Evolutionary conservation across 768 basidiomycete species (phyloP).

Genomic region (Crepidotus variabilis): DNA sequence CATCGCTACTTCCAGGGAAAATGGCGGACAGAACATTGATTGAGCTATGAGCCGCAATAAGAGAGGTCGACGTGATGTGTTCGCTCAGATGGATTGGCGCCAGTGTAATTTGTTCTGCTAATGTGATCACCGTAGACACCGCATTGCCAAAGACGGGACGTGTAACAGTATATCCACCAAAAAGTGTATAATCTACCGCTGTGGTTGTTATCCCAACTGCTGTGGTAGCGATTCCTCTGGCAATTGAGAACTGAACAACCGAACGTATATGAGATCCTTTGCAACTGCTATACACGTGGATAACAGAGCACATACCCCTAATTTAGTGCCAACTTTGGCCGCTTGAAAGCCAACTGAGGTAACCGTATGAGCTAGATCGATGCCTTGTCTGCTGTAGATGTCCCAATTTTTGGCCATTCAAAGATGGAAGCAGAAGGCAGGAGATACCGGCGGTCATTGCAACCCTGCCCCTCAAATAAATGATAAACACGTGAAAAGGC

Average conservation of each 20-base stretch:
- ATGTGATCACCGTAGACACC: constrained; percentile 55
- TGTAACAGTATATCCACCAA: constrained; percentile 57
- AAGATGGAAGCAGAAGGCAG: neutral
- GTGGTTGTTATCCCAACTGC: constrained; percentile 56
- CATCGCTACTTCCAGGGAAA: constrained; percentile 73
- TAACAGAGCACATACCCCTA: constrained; percentile 51
- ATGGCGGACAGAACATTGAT: constrained; percentile 70
- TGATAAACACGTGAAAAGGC: too few species aligned
- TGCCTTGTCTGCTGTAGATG: constrained; percentile 49
- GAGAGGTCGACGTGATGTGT: constrained; percentile 70
- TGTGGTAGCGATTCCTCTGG: constrained; percentile 55
- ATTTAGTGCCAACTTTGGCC: constrained; percentile 61
- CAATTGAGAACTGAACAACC: constrained; percentile 76
- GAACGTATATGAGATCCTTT: neutral
- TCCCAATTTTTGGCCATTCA: constrained; percentile 46
- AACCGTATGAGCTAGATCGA: constrained; percentile 64
- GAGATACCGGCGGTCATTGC: too few species aligned
- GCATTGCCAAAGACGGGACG: constrained; percentile 55
- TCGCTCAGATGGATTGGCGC: constrained; percentile 74
- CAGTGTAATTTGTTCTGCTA: constrained; percentile 70
- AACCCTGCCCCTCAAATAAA: too few species aligned
- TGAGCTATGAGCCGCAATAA: constrained; percentile 71
- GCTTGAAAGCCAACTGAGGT: constrained; percentile 64
- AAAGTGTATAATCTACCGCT: constrained; percentile 62
- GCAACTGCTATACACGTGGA: neutral